phyloP scores from a whole-genome alignment of 192 early-diverging fungal genomes.

The Backusella liffmaniae region DNA sequence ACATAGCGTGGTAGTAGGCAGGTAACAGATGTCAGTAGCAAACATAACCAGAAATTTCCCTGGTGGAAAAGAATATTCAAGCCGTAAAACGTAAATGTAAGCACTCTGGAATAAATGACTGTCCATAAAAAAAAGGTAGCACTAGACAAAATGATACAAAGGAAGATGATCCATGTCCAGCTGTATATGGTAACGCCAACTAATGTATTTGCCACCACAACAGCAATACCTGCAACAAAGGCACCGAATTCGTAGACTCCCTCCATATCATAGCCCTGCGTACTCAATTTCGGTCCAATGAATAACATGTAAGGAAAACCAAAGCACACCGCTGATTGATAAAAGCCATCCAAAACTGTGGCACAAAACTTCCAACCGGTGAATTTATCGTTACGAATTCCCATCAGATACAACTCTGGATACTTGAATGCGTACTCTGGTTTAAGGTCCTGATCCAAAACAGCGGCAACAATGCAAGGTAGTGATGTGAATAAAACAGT shows the following conservation, averaged over 20 bases:
- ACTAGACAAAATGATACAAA: constrained; percentile 46
- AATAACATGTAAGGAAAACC: constrained; percentile 57
- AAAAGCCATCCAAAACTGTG: constrained; percentile 58
- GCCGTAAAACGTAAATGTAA: constrained; percentile 27
- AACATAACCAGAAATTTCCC: constrained; percentile 65
- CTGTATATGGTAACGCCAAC: constrained; percentile 73
- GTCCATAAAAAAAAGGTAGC: constrained; percentile 59
- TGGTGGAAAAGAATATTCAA: constrained; percentile 56
- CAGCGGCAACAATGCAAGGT: constrained; percentile 62
- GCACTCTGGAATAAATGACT: constrained; percentile 50
- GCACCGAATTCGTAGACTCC: constrained; percentile 69
- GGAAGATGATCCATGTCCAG: constrained; percentile 71
- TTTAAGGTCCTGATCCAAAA: constrained; percentile 73
- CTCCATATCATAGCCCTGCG: constrained; percentile 35
- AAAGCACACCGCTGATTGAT: constrained; percentile 60
- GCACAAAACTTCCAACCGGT: constrained; percentile 59
- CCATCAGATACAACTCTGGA: constrained; percentile 73
- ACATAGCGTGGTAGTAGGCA: constrained; percentile 76
- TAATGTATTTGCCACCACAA: constrained; percentile 76
- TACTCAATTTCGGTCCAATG: constrained; percentile 41
- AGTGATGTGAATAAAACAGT: constrained; percentile 76
- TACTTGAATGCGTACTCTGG: constrained; percentile 55
- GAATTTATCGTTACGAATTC: constrained; percentile 60
- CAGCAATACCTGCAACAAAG: constrained; percentile 66
- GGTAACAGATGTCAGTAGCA: constrained; percentile 55